Evolutionary conservation across 2,329 filamentous ascomycete genomes (phyloP).

Genomic region (Talaromyces sp.): DNA sequence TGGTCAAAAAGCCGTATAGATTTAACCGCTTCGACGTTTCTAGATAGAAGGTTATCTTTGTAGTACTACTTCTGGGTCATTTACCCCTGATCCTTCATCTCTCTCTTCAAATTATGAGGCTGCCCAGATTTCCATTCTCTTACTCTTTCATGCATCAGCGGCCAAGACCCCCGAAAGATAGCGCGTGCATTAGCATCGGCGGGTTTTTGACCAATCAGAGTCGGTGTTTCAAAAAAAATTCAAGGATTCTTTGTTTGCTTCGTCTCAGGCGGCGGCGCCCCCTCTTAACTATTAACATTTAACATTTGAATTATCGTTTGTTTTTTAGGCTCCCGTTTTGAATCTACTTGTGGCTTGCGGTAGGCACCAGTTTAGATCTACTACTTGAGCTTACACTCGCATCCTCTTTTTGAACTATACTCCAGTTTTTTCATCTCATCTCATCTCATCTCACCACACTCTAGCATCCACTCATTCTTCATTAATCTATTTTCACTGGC

Average conservation of each 20-base stretch:
- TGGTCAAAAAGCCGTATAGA: slow-evolving; percentile 4
- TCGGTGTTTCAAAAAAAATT: slow-evolving; percentile 7
- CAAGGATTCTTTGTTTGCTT: too few relatives aligned
- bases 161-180: slow-evolving; percentile 1
- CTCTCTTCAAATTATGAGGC: slow-evolving; percentile 5
- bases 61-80: slow-evolving; percentile 6
- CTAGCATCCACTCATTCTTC: slow-evolving; percentile 6
- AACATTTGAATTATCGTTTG: slow-evolving; percentile 2
- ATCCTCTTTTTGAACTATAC: slow-evolving; percentile 2
- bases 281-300: slow-evolving; percentile 2
- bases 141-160: not conserved
- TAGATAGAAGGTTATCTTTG: slow-evolving; percentile 3
- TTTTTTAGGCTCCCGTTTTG: not conserved
- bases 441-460: slow-evolving; percentile 5
- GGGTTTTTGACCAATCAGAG: slow-evolving; percentile 5
- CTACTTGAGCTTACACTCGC: not conserved
- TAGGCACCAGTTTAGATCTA: slow-evolving; percentile 1
- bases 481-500: slow-evolving; percentile 5
- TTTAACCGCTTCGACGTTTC: slow-evolving; percentile 6
- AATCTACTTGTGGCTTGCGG: not conserved
- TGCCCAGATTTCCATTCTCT: slow-evolving; percentile 5
- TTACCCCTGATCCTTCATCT: slow-evolving; percentile 2
- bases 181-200: slow-evolving; percentile 3
- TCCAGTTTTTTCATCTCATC: slow-evolving; percentile 3
- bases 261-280: not conserved